Percentiles rank a stretch among this genome's conserved stretches.
Evolutionary conservation across 441 rosid genomes (phyloP).

Genomic region (Gossypium schwendimanii): DNA sequence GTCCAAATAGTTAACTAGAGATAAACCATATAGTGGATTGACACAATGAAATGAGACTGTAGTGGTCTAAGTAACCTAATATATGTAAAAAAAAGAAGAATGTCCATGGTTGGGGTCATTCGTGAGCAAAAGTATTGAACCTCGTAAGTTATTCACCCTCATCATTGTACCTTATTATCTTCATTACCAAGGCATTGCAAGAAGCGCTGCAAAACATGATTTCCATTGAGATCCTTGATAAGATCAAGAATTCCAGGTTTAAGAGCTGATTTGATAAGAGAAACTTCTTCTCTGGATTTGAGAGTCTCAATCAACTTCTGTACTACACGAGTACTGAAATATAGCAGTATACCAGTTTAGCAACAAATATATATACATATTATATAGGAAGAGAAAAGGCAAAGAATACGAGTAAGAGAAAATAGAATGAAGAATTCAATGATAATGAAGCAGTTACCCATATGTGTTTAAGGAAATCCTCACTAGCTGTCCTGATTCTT

Average conservation of each 20-base stretch:
- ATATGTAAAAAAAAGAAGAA: neutral
- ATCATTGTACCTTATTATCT: conserved; percentile 47
- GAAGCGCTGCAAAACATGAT: conserved; percentile 75
- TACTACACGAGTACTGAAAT: conserved; percentile 64
- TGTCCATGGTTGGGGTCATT: neutral
- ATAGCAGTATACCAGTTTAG: conserved; percentile 9
- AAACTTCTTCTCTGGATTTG: conserved; percentile 50
- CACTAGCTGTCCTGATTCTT: conserved; percentile 45
- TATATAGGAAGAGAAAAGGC: neutral
- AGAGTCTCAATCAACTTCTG: conserved; percentile 73
- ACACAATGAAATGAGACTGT: neutral
- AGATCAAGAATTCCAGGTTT: conserved; percentile 60
- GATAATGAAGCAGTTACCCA: conserved; percentile 42
- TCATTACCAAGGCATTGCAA: conserved; percentile 45
- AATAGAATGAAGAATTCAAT: neutral
- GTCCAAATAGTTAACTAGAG: neutral
- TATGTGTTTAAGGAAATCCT: conserved; percentile 58
- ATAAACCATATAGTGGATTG: neutral
- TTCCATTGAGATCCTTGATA: conserved; percentile 66
- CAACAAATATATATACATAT: neutral
- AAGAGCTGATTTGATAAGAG: conserved; percentile 38
- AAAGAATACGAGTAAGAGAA: neutral
- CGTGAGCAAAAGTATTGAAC: neutral
- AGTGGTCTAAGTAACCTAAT: neutral
- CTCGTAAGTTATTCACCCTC: neutral